Base-by-base conservation (phyloP, 2,329 filamentous ascomycete genomes). In the Exophiala lecanii-corni region DNA sequence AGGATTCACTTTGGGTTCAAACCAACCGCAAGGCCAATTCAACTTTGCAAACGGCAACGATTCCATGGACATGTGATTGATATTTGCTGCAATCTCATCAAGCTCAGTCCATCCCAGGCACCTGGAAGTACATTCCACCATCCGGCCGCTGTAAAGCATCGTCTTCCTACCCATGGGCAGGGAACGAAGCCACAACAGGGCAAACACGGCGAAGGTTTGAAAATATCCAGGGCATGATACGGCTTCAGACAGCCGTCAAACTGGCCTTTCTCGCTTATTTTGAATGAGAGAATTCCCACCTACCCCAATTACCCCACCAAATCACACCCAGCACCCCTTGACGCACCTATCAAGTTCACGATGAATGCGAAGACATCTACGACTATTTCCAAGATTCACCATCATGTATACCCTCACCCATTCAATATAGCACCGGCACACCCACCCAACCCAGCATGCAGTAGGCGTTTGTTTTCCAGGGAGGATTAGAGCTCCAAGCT, bases 41-140 rank as follows among this genome's bases (percentile, higher is more conserved):
- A 95, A 87, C 79, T 98, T 98, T 65, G 88, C 81, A 61, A 74
- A 81, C 60, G 79, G 79, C 50, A 78, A 74, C 54, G 82, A 85
- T 60, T 79, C 78, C 30, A 86, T 86, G 81, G 82, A 86, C 61
- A 86, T 83, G 79, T 83, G 76, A 77, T 37, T 31, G 25, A 17
- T 32, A 20, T 9, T 21, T 19, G n/a, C 6, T 13, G 5, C 17
- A 25, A 41, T 6, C 13, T 41, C 12, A 15, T 41, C 23, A 26
- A 7, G 23, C n/a, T n/a, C n/a, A n/a, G n/a, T n/a, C n/a, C n/a
- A n/a, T n/a, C n/a, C n/a, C n/a, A n/a, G n/a, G n/a, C n/a, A n/a
- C n/a, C n/a, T n/a, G n/a, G n/a, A n/a, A n/a, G n/a, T n/a, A n/a
- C n/a, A n/a, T n/a, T n/a, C n/a, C n/a, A n/a, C n/a, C n/a, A n/a